Conservation (phyloP, 2,329 filamentous ascomycete genomes). For the Lecanicillium sp. region DNA sequence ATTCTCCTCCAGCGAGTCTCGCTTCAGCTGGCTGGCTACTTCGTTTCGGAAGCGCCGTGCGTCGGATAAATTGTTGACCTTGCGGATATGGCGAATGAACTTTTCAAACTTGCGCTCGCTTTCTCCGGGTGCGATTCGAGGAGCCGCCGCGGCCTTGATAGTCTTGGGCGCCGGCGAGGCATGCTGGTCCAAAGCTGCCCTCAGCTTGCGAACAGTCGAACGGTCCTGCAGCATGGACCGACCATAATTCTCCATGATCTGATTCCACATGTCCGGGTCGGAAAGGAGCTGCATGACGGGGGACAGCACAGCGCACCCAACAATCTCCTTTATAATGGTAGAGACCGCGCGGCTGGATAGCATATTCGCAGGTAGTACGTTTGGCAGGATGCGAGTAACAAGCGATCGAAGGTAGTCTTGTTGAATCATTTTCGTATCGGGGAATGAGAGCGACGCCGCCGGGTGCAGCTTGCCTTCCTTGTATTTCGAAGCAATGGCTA, state of each 20-base stretch:
- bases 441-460: conserved; percentile 74
- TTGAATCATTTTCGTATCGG: conserved; percentile 76
- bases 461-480: conserved; percentile 80
- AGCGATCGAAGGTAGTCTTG: conserved; percentile 80
- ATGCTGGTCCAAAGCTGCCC: conserved; percentile 89
- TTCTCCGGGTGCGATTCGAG: conserved; percentile 72
- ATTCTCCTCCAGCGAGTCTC: conserved; percentile 67
- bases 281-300: conserved; percentile 73
- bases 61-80: conserved; percentile 86
- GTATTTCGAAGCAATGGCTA: conserved; percentile 94
- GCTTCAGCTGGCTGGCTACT: conserved; percentile 83
- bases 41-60: conserved; percentile 88
- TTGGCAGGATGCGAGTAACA: conserved; percentile 64
- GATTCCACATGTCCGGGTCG: conserved; percentile 97
- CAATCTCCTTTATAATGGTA: conserved; percentile 77
- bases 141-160: conserved; percentile 61
- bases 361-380: conserved; percentile 65
- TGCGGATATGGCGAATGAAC: conserved; percentile 82
- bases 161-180: conserved; percentile 69
- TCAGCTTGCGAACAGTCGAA: conserved; percentile 85
- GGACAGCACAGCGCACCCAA: conserved; percentile 84
- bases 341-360: conserved; percentile 74
- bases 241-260: conserved; percentile 84
- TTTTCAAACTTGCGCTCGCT: conserved; percentile 90
- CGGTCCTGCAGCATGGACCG: conserved; percentile 86